Conservation (phyloP, 1,284 basidiomycete species). For the Phylloporus gajari region DNA sequence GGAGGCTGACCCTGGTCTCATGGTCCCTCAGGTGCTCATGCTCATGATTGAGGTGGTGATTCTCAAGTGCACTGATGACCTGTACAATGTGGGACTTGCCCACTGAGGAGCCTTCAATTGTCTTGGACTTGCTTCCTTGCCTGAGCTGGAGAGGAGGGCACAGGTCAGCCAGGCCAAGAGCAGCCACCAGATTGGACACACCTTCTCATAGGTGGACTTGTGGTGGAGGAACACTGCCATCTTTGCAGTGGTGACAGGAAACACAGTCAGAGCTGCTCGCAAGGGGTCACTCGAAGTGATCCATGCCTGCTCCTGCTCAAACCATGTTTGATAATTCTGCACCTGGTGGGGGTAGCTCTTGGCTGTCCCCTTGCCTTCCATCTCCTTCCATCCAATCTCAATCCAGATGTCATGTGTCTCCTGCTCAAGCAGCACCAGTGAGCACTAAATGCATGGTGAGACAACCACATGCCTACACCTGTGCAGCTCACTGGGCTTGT, state of each 20-base stretch:
- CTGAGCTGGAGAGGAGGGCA: no score
- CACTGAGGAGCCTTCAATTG: no score
- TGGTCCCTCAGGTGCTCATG: neutral
- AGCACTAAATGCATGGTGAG: neutral
- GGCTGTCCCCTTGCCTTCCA: slow-evolving; percentile 16
- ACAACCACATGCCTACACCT: neutral
- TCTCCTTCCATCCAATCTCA: slow-evolving; percentile 3
- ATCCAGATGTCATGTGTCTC: neutral
- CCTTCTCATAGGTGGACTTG: slow-evolving; percentile 29
- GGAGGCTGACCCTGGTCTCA: no score
- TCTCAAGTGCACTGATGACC: neutral
- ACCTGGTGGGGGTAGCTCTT: slow-evolving; percentile 17
- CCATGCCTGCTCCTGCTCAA: slow-evolving; percentile 5
- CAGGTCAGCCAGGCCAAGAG: no score
- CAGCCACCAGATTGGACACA: slow-evolving; percentile 4
- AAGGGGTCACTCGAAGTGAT: neutral
- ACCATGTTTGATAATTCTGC: slow-evolving; percentile 15
- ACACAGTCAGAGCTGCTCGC: neutral
- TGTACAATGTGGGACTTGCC: no score
- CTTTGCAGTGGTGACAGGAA: slow-evolving; percentile 29
- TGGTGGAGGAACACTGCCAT: slow-evolving; percentile 33
- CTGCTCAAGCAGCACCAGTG: neutral
- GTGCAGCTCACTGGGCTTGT: no score
- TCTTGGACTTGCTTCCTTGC: no score
- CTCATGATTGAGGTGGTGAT: neutral